Percentiles rank a stretch among this genome's conserved stretches.
Evolutionary conservation across 805 yeast species (phyloP).

Genomic region (Barnettozyma californica): DNA sequence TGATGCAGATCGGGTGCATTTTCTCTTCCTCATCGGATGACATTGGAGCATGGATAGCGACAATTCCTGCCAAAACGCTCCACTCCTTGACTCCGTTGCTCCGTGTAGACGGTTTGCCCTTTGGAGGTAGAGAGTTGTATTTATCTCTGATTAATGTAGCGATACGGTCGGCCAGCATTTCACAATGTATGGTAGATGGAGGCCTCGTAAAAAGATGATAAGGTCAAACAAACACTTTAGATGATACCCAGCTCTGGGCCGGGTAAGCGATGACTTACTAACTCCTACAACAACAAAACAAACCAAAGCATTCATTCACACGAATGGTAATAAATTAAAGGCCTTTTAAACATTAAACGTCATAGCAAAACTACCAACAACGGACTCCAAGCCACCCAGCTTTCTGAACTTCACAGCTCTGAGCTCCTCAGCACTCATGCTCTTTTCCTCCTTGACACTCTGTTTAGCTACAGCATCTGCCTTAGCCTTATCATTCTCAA

Average conservation of each 20-base stretch:
- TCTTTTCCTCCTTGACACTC: constrained; percentile 38
- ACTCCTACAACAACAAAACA: no score
- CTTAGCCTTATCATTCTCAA: constrained; percentile 55
- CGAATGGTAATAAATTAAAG: no score
- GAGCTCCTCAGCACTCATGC: constrained; percentile 33
- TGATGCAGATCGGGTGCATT: constrained; percentile 40
- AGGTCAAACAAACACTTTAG: no score
- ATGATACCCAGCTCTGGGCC: neutral
- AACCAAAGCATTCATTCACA: no score
- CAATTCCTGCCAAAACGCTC: constrained; percentile 79
- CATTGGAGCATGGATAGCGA: constrained; percentile 30
- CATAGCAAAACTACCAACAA: neutral
- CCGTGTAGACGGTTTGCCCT: constrained; percentile 55
- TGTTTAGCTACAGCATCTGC: constrained; percentile 44
- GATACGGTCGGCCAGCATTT: constrained; percentile 4
- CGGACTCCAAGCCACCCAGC: constrained; percentile 33
- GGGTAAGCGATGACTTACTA: neutral
- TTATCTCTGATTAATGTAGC: constrained; percentile 1
- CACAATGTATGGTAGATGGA: neutral
- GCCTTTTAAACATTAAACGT: neutral
- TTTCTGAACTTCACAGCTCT: constrained; percentile 51
- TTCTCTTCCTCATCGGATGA: constrained; percentile 9
- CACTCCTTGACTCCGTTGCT: constrained; percentile 72
- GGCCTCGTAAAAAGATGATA: no score
- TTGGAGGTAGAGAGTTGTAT: constrained; percentile 19